These are phyloP conservation scores for Pseudocercospora pini-densiflorae DNA, from an alignment of 2,329 filamentous ascomycete genomes.

Conservation along the genomic window DNA sequence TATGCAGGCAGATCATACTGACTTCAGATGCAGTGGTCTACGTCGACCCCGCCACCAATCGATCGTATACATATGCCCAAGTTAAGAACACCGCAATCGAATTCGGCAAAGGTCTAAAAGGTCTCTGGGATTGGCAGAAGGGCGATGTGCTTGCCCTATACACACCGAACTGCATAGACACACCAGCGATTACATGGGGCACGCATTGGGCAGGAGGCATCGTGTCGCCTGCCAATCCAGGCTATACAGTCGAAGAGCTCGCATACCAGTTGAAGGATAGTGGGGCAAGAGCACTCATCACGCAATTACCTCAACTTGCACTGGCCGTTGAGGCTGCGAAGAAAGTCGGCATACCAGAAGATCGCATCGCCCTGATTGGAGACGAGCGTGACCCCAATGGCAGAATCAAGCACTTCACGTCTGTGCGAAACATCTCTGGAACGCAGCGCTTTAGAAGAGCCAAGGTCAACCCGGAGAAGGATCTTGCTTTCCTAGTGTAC, in stretches of 20 bases:
- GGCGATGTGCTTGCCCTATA: slow-evolving; percentile 83
- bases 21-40: slow-evolving; percentile 66
- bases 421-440: slow-evolving; percentile 67
- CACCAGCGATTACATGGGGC: slow-evolving; percentile 76
- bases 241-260: slow-evolving; percentile 81
- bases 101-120: slow-evolving; percentile 81
- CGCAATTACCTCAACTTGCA: slow-evolving; percentile 69
- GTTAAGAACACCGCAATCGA: slow-evolving; percentile 67
- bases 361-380: slow-evolving; percentile 77
- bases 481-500: slow-evolving; percentile 85
- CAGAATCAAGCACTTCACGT: slow-evolving; percentile 72
- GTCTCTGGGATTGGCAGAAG: slow-evolving; percentile 76
- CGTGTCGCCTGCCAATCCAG: slow-evolving; percentile 83
- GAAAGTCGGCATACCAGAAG: slow-evolving; percentile 66
- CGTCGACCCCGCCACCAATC: slow-evolving; percentile 71
- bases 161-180: slow-evolving; percentile 86
- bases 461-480: slow-evolving; percentile 68
- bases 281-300: slow-evolving; percentile 73
- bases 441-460: slow-evolving; percentile 63
- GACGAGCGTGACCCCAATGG: slow-evolving; percentile 65
- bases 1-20: not conserved
- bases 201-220: slow-evolving; percentile 81
- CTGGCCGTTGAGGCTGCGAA: slow-evolving; percentile 50
- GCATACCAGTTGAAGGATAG: slow-evolving; percentile 83
- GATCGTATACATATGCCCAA: slow-evolving; percentile 72